Base-by-base conservation (phyloP, 495 filamentous ascomycete species). In the Penicillium tannophilum region DNA sequence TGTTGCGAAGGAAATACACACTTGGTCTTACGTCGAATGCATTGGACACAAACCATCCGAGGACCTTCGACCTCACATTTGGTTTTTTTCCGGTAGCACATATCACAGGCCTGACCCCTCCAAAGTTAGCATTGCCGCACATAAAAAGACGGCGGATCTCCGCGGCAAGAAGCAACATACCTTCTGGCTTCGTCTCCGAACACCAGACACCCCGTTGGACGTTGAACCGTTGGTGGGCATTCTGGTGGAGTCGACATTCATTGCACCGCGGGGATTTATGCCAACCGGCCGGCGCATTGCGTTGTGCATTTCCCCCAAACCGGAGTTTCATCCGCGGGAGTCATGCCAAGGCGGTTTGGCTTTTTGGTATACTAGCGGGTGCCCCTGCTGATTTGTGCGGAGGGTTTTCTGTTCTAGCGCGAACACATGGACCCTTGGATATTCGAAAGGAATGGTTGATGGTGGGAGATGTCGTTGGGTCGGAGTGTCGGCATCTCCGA, bases 21-120 rank as follows among this genome's bases (percentile, higher is more conserved):
- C 64, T 90, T 88, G 12, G 88, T 91, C 76, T 93, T 94, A 76
- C 96, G 93, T 69, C 96, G 96, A 63, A 86, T 85, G 71, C 94
- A 98, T 73, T 97, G 94, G 12, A 89, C 86, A 77, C 94, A 98
- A 20, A 65, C 17, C 23, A 50, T 14, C 50, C 85, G 79, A 31
- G 91, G 89, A 54, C 90, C 83, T 71, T 95, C 93, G 51, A 92
- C 86, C 70, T 97, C 92, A 73, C 94, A 98, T 75, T 94, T 96
- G 67, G 94, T 95, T 83, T 97, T 97, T 82, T 92, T 97, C 77
- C 91, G 94, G 64, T 90, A 86, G 68, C 94, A 98, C 90, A 92
- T 93, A 68, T 96, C 92, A 79, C 93, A 98, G 51, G 92, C 92
- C 90, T 93, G 58, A 49, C 64, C 43, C 12, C 24, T n/a, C 46